Conservation (phyloP, 2,329 filamentous ascomycete species). For the Penicillium sp. region DNA sequence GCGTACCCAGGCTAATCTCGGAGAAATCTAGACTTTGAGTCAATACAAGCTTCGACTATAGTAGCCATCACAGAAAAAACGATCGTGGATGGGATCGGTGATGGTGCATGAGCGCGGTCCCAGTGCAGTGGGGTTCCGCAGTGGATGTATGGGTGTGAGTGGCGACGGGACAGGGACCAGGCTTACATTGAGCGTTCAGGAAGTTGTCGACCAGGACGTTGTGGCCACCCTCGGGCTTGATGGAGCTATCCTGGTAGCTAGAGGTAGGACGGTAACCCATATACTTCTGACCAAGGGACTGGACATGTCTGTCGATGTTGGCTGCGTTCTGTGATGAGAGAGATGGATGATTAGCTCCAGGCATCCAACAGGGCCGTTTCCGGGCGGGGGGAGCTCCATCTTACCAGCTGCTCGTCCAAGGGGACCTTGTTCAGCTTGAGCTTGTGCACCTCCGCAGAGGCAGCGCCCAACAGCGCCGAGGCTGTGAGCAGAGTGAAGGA, state of each 20-base stretch:
- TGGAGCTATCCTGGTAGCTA: conserved; percentile 63
- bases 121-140: background rate
- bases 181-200: conserved; percentile 94
- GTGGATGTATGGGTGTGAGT: background rate
- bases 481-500: conserved; percentile 70
- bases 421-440: conserved; percentile 97
- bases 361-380: conserved; percentile 1
- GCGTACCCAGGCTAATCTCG: conserved; percentile 86
- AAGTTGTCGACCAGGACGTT: conserved; percentile 92
- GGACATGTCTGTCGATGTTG: conserved; percentile 74
- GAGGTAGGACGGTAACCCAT: conserved; percentile 66
- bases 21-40: conserved; percentile 70
- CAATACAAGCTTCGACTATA: conserved; percentile 2
- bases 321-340: conserved; percentile 56
- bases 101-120: background rate
- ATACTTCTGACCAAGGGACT: conserved; percentile 90
- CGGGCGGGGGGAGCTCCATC: conserved; percentile 31
- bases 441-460: conserved; percentile 83
- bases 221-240: conserved; percentile 63
- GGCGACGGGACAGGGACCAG: background rate
- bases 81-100: background rate
- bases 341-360: conserved; percentile 7
- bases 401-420: conserved; percentile 82
- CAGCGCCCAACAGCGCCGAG: conserved; percentile 73
- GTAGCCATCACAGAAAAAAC: background rate